A percentile compares a stretch with the other conserved stretches of the same genome.
Evolutionary conservation across 2,329 filamentous ascomycete species (phyloP).

Genomic region (Biscogniauxia sp.): DNA sequence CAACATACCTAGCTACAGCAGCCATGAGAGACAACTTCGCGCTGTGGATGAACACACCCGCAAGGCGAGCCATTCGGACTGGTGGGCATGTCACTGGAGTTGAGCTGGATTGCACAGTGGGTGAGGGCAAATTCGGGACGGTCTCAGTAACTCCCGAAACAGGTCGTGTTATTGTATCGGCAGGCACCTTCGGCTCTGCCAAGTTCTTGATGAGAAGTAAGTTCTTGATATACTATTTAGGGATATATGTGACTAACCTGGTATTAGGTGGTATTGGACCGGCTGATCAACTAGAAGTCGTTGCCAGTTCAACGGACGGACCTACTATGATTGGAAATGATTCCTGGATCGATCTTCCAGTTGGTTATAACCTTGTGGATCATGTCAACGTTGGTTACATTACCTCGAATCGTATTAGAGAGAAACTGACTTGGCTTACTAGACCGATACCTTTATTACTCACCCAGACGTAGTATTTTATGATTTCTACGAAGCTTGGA

Average conservation of each 20-base stretch:
- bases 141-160: constrained; percentile 57
- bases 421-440: constrained; percentile 5
- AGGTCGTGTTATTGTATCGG: constrained; percentile 66
- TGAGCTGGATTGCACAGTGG: constrained; percentile 56
- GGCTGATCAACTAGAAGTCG: constrained; percentile 54
- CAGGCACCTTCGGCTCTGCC: constrained; percentile 66
- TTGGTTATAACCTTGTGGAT: constrained; percentile 59
- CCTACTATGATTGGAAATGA: constrained; percentile 47
- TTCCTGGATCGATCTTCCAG: constrained; percentile 57
- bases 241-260: constrained; percentile 8
- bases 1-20: constrained; percentile 66
- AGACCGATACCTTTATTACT: constrained; percentile 46
- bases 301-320: constrained; percentile 49
- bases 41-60: constrained; percentile 64
- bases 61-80: constrained; percentile 62
- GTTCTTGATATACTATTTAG: constrained; percentile 1
- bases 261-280: constrained; percentile 59
- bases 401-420: not conserved
- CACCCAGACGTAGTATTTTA: constrained; percentile 55
- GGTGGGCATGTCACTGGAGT: constrained; percentile 63
- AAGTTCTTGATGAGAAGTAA: constrained; percentile 65
- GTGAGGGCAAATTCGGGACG: constrained; percentile 55
- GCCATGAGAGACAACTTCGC: constrained; percentile 62
- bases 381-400: constrained; percentile 42
- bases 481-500: constrained; percentile 63